phyloP scores from a whole-genome alignment of 2,329 filamentous ascomycete genomes.

The Pseudopyrenochaeta lycopersici region DNA sequence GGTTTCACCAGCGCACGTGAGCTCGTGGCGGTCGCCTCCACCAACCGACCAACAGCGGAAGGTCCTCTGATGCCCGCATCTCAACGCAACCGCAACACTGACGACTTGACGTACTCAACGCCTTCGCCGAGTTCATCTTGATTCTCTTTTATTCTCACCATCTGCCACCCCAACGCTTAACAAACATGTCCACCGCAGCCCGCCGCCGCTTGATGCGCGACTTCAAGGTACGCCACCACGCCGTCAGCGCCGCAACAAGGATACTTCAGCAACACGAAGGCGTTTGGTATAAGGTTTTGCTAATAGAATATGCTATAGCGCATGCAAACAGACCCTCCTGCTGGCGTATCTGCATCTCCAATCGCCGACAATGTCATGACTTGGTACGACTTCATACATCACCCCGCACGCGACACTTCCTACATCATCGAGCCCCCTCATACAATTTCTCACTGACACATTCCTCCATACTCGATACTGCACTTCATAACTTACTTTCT shows the following conservation, averaged over 20 bases:
- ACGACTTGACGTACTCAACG: not conserved
- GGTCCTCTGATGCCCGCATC: conserved; percentile 5
- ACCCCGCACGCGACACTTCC: conserved; percentile 39
- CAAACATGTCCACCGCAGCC: conserved; percentile 85
- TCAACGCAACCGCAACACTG: conserved; percentile 11
- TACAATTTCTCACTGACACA: not conserved
- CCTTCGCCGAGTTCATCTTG: not conserved
- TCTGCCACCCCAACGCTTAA: not conserved
- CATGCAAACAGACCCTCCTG: conserved; percentile 98
- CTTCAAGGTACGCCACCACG: conserved; percentile 80
- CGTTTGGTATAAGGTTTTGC: conserved; percentile 1
- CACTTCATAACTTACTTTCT: not conserved
- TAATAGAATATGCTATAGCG: conserved; percentile 65
- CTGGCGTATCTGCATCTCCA: conserved; percentile 94
- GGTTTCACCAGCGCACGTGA: conserved; percentile 15
- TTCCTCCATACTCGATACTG: not conserved
- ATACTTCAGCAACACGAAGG: not conserved
- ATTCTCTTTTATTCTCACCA: not conserved
- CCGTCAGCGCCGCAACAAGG: conserved; percentile 7
- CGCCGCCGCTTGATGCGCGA: conserved; percentile 97
- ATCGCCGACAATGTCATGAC: conserved; percentile 98
- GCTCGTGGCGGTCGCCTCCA: conserved; percentile 20
- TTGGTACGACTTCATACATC: conserved; percentile 66
- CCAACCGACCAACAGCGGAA: conserved; percentile 1
- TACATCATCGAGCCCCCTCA: not conserved